phyloP scores from a whole-genome alignment of 1,139 yeast species.

The Zygosaccharomyces sapae region DNA sequence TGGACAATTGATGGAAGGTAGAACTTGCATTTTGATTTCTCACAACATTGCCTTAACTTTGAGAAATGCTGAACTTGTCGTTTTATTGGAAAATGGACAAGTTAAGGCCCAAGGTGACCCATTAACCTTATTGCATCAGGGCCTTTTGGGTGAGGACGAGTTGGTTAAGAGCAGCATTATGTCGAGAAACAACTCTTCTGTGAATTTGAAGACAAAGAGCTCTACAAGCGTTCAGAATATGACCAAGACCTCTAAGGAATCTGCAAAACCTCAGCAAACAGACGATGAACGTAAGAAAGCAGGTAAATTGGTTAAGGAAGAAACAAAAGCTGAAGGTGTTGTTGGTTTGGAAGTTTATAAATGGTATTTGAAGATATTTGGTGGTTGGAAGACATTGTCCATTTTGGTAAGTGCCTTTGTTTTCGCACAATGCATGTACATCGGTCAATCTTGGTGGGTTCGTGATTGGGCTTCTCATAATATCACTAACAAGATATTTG shows the following conservation, averaged over 20 bases:
- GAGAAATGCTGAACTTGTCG: constrained; percentile 71
- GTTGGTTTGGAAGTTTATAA: constrained; percentile 68
- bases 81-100: constrained; percentile 81
- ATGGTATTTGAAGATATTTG: constrained; percentile 65
- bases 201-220: constrained; percentile 44
- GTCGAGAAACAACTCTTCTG: constrained; percentile 57
- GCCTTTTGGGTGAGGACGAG: constrained; percentile 71
- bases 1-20: constrained; percentile 76
- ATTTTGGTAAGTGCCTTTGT: constrained; percentile 46
- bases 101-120: constrained; percentile 76
- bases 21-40: constrained; percentile 88
- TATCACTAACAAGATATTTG: constrained; percentile 16
- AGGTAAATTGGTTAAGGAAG: constrained; percentile 76
- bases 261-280: constrained; percentile 21
- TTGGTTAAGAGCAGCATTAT: constrained; percentile 64
- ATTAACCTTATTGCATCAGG: constrained; percentile 50
- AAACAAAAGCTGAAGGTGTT: constrained; percentile 76
- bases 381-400: constrained; percentile 50
- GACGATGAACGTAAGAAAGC: constrained; percentile 35
- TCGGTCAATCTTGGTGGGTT: constrained; percentile 81
- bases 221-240: constrained; percentile 16
- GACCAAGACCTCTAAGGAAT: constrained; percentile 19
- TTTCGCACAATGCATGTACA: constrained; percentile 53
- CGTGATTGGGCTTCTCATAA: constrained; percentile 64
- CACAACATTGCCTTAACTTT: constrained; percentile 90